Evolutionary conservation across 805 yeast genomes (phyloP), one percentile per base, ranked within the genome.

Genomic region (Pachysolen tannophilus): DNA sequence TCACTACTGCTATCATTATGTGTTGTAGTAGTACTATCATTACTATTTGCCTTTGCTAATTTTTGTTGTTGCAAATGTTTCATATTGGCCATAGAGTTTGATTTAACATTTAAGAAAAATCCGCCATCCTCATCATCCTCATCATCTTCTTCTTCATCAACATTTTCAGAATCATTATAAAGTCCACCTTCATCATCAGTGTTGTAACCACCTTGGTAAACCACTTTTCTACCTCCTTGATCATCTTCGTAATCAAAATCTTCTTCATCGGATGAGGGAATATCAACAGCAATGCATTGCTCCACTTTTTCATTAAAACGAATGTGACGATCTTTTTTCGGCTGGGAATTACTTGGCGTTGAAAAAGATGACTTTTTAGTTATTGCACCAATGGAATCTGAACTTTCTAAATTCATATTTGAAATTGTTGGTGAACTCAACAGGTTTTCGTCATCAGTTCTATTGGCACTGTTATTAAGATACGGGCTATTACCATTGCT

Each of bases 291-390:
- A 42, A 84, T 78, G 57, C 98, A 92, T 57, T 92, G 99, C 55
- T 86, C 88, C 21, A 92, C 99, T 35, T 87, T 76, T 53, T 86
- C 94, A 55, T 82, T 92, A 61, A 92, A 92, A 58, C 88, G 97
- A 42, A 92, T 88, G 47, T 74, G 94, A 41, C 94, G 73, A 44
- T 61, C 67, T 25, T 54, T 58, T 38, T 63, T 64, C 33, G n/a
- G 4, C n/a, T 16, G 16, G 3, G 8, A 8, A 18, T 18, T 6
- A 9, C n/a, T 14, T n/a, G 8, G 18, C 5, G 13, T 9, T n/a
- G 17, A 16, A 23, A 25, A 9, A 14, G 8, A 11, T n/a, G n/a
- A 9, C 11, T 18, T 11, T 33, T 13, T 13, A 16, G 19, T 24
- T 8, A 28, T 19, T 5, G 33, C 19, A 19, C 20, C 26, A 10